Evolutionary conservation across 2,329 filamentous ascomycete species (phyloP).

Genomic region (Stemphylium lycopersici): DNA sequence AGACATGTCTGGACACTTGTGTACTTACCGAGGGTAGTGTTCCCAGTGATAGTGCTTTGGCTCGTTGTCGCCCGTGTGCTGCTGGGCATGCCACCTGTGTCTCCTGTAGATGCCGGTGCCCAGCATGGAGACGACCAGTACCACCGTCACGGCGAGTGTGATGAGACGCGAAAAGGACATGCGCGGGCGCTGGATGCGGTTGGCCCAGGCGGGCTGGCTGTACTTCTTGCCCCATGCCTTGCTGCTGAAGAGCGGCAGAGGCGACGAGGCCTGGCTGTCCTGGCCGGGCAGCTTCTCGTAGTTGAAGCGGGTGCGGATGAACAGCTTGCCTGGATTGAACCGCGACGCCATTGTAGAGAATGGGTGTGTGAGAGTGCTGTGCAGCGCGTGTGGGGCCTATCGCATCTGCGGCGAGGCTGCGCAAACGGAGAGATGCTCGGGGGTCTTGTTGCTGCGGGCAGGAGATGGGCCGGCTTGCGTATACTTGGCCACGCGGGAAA

Average conservation of each 20-base stretch:
- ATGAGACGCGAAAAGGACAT: slow-evolving; percentile 52
- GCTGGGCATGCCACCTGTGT: slow-evolving; percentile 42
- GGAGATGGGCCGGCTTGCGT: slow-evolving; percentile 3
- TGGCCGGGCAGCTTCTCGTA: slow-evolving; percentile 55
- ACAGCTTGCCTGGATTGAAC: slow-evolving; percentile 54
- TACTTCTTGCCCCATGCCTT: slow-evolving; percentile 45
- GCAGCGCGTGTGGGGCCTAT: slow-evolving; percentile 32
- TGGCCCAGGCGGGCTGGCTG: slow-evolving; percentile 45
- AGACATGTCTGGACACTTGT: background rate
- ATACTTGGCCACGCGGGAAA: slow-evolving; percentile 21
- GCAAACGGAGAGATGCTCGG: background rate
- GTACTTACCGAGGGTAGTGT: slow-evolving; percentile 50
- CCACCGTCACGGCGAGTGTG: slow-evolving; percentile 48
- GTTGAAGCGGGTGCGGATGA: slow-evolving; percentile 52
- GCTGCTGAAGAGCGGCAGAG: slow-evolving; percentile 47
- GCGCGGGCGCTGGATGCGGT: slow-evolving; percentile 50
- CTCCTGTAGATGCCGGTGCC: slow-evolving; percentile 51
- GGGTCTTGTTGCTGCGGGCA: background rate
- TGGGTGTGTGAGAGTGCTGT: slow-evolving; percentile 16
- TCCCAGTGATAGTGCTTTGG: slow-evolving; percentile 53
- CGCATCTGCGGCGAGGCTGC: slow-evolving; percentile 38
- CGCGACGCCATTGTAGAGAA: slow-evolving; percentile 43
- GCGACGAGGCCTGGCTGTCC: slow-evolving; percentile 50
- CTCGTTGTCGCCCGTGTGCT: slow-evolving; percentile 42
- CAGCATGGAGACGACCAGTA: slow-evolving; percentile 51